These are phyloP conservation scores for Capronia americana DNA, from an alignment of 2,329 filamentous ascomycete genomes.

Conservation along the genomic window DNA sequence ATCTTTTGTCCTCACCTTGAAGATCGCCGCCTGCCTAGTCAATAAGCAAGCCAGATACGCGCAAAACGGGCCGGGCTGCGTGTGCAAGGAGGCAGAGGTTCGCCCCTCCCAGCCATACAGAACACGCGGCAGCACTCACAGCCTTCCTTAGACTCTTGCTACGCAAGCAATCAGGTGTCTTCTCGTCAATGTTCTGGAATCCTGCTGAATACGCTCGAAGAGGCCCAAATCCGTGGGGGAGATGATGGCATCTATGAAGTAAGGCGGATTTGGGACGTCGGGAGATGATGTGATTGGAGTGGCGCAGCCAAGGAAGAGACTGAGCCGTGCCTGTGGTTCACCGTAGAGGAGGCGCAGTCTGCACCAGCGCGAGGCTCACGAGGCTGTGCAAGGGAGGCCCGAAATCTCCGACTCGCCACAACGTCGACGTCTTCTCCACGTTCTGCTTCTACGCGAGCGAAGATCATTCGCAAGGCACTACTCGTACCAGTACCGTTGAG, in stretches of 20 bases:
- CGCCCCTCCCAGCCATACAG: background rate
- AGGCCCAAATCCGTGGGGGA: constrained; percentile 8
- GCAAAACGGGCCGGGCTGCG: background rate
- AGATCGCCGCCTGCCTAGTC: background rate
- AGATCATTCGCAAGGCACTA: constrained; percentile 12
- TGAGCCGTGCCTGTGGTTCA: background rate
- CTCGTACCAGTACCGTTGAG: background rate
- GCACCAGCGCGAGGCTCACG: background rate
- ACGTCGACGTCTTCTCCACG: background rate
- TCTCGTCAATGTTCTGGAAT: constrained; percentile 19
- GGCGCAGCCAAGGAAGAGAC: constrained; percentile 3
- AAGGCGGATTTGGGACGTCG: constrained; percentile 16
- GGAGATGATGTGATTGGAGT: constrained; percentile 12
- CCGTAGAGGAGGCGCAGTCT: constrained; percentile 14
- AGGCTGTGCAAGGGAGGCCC: constrained; percentile 11
- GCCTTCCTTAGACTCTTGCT: background rate
- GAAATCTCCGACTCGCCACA: constrained; percentile 5
- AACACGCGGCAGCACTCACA: constrained; percentile 7
- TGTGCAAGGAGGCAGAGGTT: background rate
- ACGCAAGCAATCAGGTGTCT: background rate
- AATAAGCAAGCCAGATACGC: background rate
- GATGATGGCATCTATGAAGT: constrained; percentile 4
- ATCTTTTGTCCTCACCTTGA: background rate
- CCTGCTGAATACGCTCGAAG: constrained; percentile 9
- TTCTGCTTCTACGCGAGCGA: background rate